Base-by-base conservation (phyloP, 495 filamentous ascomycete species). In the Saxispiralis lemnorum region DNA sequence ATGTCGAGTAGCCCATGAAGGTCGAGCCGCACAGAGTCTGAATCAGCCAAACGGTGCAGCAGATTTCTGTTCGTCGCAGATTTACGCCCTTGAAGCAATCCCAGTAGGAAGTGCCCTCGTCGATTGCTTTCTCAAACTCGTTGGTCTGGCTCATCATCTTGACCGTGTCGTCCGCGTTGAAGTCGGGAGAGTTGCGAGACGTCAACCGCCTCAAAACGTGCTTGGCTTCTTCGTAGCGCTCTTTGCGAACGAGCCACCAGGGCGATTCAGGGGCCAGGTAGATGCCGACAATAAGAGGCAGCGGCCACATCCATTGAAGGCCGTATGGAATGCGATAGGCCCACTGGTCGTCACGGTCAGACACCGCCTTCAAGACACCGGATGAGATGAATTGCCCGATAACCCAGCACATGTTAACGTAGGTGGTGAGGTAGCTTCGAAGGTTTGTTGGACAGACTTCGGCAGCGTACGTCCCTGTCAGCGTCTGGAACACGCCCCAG, bases 371-470 rank as follows among this genome's bases (percentile, higher is more conserved):
- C 51, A 88, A 76, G 40, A 84, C 80, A 14, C 78, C 80, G 38
- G 79, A 70, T 7, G 72, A 78, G 52, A 88, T 81, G 31, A 81
- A 62, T 55, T 85, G 80, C 16, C 82, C 82, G 10, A 86, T 54
- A 9, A 77, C 79, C 81, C 81, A 88, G 62, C 79, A 84, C 51
- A 81, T 76, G 59, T 85, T 86, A 59, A 87, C 76, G 45, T 83
- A 84, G 21, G 79, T 82, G 0, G 81, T 86, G 39, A 86, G 55
- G 53, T 81, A 84, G 15, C 74, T 71, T 19, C 81, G 71, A 47
- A 87, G 67, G 13, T 73, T 69, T 2, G 83, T 72, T 5, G 81
- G 81, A 51, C 73, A 79, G 14, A 58, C 53, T 24, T 61, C 59
- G 14, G 48, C 40, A 31, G 59, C 59, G 46, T 61, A 61, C 15